Percentiles rank a stretch among this genome's conserved stretches.
phyloP scores from a whole-genome alignment of 2,329 filamentous ascomycete species.

The Diaporthe amygdali region DNA sequence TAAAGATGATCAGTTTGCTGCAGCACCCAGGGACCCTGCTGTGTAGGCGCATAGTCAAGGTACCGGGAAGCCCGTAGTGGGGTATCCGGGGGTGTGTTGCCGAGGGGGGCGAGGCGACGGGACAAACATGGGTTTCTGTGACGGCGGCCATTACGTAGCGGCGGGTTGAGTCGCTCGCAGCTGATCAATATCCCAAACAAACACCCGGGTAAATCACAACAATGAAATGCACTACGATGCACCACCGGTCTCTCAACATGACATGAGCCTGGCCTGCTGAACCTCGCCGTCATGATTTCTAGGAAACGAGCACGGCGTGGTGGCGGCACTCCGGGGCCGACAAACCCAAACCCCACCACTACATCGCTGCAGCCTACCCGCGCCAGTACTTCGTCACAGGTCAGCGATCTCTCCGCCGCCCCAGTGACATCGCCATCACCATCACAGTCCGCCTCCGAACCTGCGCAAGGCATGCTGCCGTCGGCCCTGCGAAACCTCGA shows the following conservation, averaged over 20 bases:
- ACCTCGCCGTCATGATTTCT: slow-evolving; percentile 40
- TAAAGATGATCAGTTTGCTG: not conserved
- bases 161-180: not conserved
- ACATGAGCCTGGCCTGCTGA: slow-evolving; percentile 3
- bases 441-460: slow-evolving; percentile 7
- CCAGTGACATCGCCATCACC: slow-evolving; percentile 18
- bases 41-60: not conserved
- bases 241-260: not conserved
- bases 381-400: slow-evolving; percentile 24
- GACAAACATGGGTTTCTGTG: slow-evolving; percentile 10
- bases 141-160: slow-evolving; percentile 15
- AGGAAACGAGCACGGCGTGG: slow-evolving; percentile 47
- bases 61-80: slow-evolving; percentile 9
- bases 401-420: slow-evolving; percentile 19
- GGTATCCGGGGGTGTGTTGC: not conserved
- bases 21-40: not conserved
- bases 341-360: slow-evolving; percentile 24
- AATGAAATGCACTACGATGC: not conserved
- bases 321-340: slow-evolving; percentile 30
- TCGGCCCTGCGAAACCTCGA: slow-evolving; percentile 4
- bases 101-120: slow-evolving; percentile 1
- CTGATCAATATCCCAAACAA: slow-evolving; percentile 5
- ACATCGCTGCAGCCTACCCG: slow-evolving; percentile 29
- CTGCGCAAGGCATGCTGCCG: slow-evolving; percentile 6
- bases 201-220: not conserved